phyloP scores from a whole-genome alignment of 495 filamentous ascomycete species.

The Penicilliopsis zonata region DNA sequence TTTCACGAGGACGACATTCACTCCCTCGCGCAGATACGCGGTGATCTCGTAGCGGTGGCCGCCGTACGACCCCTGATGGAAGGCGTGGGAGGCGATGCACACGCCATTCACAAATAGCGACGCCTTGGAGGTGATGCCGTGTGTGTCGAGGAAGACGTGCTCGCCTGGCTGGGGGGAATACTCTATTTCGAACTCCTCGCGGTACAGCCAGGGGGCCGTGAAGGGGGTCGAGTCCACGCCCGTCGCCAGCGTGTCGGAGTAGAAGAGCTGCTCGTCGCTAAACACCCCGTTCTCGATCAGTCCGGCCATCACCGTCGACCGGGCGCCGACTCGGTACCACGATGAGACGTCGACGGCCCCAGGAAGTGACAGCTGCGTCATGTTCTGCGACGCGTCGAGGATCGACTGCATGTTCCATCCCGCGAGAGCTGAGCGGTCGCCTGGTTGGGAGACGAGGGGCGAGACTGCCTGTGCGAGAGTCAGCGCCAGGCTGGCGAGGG shows the following conservation, averaged over 20 bases:
- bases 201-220: slow-evolving; percentile 46
- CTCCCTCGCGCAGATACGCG: slow-evolving; percentile 13
- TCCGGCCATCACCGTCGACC: slow-evolving; percentile 46
- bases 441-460: slow-evolving; percentile 15
- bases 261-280: slow-evolving; percentile 44
- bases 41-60: slow-evolving; percentile 46
- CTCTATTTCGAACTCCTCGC: slow-evolving; percentile 34
- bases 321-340: slow-evolving; percentile 41
- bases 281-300: slow-evolving; percentile 41
- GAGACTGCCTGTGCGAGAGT: neutral
- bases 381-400: slow-evolving; percentile 19
- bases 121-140: slow-evolving; percentile 49
- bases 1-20: slow-evolving; percentile 40
- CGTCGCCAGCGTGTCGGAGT: slow-evolving; percentile 38
- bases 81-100: slow-evolving; percentile 30
- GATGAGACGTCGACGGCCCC: slow-evolving; percentile 34
- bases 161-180: slow-evolving; percentile 22
- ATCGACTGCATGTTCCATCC: slow-evolving; percentile 45
- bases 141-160: slow-evolving; percentile 40
- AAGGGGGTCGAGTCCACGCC: slow-evolving; percentile 34
- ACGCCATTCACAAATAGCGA: slow-evolving; percentile 51
- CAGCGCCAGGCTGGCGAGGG: neutral
- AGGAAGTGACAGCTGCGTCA: slow-evolving; percentile 29
- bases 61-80: slow-evolving; percentile 45
- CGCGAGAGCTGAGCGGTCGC: slow-evolving; percentile 34